Base-by-base conservation (phyloP, 208 protist species). In the Leishmania lainsoni region DNA sequence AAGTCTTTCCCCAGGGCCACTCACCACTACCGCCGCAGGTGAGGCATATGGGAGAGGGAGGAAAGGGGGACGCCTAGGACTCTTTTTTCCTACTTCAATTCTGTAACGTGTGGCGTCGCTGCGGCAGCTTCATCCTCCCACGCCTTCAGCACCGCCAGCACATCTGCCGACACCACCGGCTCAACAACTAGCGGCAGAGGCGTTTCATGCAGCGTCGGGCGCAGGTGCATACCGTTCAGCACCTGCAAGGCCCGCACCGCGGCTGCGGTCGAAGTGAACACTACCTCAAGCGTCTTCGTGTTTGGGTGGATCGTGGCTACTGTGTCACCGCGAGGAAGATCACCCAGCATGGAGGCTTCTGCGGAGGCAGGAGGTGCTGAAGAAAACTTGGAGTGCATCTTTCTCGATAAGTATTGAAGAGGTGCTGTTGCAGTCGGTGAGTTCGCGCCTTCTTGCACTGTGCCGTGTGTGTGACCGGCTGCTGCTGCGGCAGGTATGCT, bases 101-200 rank as follows among this genome's bases (percentile, higher is more conserved):
- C 49, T 9, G 10, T 56, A 12, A 65, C 3, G 22, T 52, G 12
- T 32, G 12, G 32, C 14, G 26, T 32, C 22, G 63, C 61, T 8
- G n/a, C 16, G 45, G 14, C 39, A 8, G 45, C 32, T 48, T 77
- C 45, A 10, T 48, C 77, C 70, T 92, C 83, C 77, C 90, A 63
- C 58, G 76, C 80, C 29, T 75, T 63, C 66, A 93, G 51, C 32
- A 86, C 87, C 9, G 79, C 84, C 35, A 93, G 65, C 69, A 95
- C 83, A 45, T 96, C 93, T 35, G 90, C 90, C 4, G 93, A 90
- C 26, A 94, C 84, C 20, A 92, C 83, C 42, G 93, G 93, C 81
- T 95, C 93, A 39, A 88, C 93, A 0, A 85, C 78, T 9, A 96
- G 79, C 8, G 45, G 58, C n/a, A 84, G 39, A 20, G 80, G 56